Evolutionary conservation across 2,329 filamentous ascomycete genomes (phyloP), one percentile per base, ranked within the genome.

Genomic region (Dactylellina haptotyla): DNA sequence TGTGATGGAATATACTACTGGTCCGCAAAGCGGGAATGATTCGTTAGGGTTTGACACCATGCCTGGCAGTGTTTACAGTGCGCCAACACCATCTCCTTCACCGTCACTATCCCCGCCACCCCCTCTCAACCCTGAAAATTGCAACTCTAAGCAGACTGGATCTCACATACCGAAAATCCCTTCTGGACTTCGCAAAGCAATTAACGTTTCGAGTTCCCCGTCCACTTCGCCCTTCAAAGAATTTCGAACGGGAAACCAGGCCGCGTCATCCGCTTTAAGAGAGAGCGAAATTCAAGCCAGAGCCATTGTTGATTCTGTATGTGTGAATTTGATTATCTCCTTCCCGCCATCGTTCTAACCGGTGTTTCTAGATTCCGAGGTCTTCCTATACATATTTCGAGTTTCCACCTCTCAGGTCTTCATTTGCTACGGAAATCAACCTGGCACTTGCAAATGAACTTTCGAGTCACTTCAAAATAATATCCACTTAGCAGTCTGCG

Each of bases 71-170:
- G 16, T 28, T 2, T 72, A 72, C 46, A 28, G 45, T 28, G 67
- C 67, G 20, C 67, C 67, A 14, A 72, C 67, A 18, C 67, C 67
- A n/a, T 72, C 67, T 3, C 67, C 67, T 25, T 72, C 67, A 2
- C 67, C n/a, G n/a, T n/a, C 67, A 18, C 67, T 59, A n/a, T 72
- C 67, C 1, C 67, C 67, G 20, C 65, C 67, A 2, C 67, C 67
- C 3, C 67, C 67, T 16, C 43, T 64, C 4, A 34, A 26, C 10
- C 30, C 37, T n/a, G 67, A 72, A 30, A 32, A 43, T 16, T 20
- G 10, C 8, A 20, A 41, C 16, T 59, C 59, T 6, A 72, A 65
- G n/a, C 59, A 54, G 20, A 10, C 25, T 6, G 59, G 65, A 30
- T 45, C 28, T 12, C 67, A 72, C 18, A 48, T 65, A 6, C 67